A percentile compares a stretch with the other conserved stretches of the same genome.
Evolutionary conservation across 768 basidiomycete genomes (phyloP).

Genomic region (Boletus eberwhitei): DNA sequence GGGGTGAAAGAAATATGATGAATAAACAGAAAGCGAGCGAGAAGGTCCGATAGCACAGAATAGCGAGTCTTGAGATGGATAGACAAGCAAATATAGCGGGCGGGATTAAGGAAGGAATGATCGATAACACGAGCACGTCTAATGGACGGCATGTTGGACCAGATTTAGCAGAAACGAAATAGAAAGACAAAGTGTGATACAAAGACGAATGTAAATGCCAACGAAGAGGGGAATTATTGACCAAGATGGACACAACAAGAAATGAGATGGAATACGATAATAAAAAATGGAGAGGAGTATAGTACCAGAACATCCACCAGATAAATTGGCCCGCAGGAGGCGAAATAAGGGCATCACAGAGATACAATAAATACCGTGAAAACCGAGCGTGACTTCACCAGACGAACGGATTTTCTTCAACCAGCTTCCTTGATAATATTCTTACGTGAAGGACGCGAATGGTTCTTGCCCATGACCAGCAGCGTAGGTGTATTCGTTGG

Average conservation of each 20-base stretch:
- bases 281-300: conserved; percentile 1
- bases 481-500: conserved; percentile 21
- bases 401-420: neutral
- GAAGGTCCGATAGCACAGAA: conserved; percentile 11
- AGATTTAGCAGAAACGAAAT: conserved; percentile 8
- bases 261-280: conserved; percentile 3
- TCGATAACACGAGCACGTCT: conserved; percentile 9
- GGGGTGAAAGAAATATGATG: conserved; percentile 6
- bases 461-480: conserved; percentile 25
- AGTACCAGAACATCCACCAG: conserved; percentile 6
- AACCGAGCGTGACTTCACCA: neutral
- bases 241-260: conserved; percentile 17
- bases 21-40: neutral
- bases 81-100: conserved; percentile 8
- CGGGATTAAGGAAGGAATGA: neutral
- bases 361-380: conserved; percentile 5
- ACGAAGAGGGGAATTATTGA: conserved; percentile 1
- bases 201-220: conserved; percentile 9
- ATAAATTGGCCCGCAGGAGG: conserved; percentile 4
- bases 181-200: conserved; percentile 4
- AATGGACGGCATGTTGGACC: neutral
- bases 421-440: neutral
- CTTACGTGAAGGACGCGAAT: conserved; percentile 20
- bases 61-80: conserved; percentile 9
- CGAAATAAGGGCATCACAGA: neutral